phyloP scores from a whole-genome alignment of 164 flowering plant species.

The Chimonanthus salicifolius region DNA sequence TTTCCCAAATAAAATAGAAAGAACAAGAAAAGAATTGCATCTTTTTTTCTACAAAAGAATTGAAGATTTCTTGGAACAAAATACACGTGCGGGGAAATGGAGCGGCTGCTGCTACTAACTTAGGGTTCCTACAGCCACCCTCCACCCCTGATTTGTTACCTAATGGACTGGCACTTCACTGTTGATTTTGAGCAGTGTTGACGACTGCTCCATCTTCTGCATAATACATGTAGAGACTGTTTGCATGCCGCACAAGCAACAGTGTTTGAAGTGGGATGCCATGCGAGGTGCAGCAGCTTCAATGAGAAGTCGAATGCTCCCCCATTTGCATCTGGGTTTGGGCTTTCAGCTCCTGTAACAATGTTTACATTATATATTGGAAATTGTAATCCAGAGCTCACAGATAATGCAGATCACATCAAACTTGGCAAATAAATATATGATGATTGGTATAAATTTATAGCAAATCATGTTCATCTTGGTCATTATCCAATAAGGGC shows the following conservation, averaged over 20 bases:
- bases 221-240: constrained; percentile 97
- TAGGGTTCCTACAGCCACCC: not conserved
- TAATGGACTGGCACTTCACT: not conserved
- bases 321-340: constrained; percentile 79
- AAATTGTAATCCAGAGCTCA: not conserved
- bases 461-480: not conserved
- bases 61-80: constrained; percentile 10
- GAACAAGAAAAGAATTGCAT: constrained; percentile 14
- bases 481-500: not conserved
- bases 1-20: not conserved
- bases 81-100: constrained; percentile 12
- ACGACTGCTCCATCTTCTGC: constrained; percentile 41
- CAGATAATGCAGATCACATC: not conserved
- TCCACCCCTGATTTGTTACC: not conserved
- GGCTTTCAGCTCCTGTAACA: constrained; percentile 60
- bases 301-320: constrained; percentile 84
- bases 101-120: constrained; percentile 5
- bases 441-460: not conserved
- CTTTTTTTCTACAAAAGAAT: constrained; percentile 13
- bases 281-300: constrained; percentile 91
- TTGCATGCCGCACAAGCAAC: constrained; percentile 99
- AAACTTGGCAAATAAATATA: not conserved
- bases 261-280: constrained; percentile 93
- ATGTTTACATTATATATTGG: not conserved
- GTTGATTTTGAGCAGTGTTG: constrained; percentile 5